Evolutionary conservation across 768 basidiomycete genomes (phyloP).

Genomic region (Neoboletus magnificus): DNA sequence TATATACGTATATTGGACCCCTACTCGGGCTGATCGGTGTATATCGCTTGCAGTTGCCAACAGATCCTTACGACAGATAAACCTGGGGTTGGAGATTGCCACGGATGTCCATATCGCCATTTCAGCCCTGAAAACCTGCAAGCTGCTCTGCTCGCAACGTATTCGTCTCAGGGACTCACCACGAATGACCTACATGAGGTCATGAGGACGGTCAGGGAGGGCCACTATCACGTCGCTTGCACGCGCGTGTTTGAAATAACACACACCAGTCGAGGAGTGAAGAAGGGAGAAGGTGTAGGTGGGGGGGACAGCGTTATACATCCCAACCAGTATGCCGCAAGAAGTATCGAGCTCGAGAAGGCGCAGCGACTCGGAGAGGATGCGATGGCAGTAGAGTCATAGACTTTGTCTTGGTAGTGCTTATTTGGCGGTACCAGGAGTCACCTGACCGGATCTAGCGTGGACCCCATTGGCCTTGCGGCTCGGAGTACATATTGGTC

Average conservation of each 20-base stretch:
- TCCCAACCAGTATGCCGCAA: constrained; percentile 87
- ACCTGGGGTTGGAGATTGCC: constrained; percentile 65
- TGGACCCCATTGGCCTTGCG: constrained; percentile 14
- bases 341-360: constrained; percentile 64
- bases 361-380: constrained; percentile 40
- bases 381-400: constrained; percentile 41
- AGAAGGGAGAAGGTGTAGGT: constrained; percentile 87
- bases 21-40: neutral
- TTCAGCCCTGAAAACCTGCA: constrained; percentile 82
- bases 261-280: constrained; percentile 65
- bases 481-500: constrained; percentile 2
- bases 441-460: constrained; percentile 1
- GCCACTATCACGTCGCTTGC: constrained; percentile 93
- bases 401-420: neutral
- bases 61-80: constrained; percentile 72
- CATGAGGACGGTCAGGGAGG: constrained; percentile 68
- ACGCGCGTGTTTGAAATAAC: constrained; percentile 96
- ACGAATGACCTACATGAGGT: constrained; percentile 78
- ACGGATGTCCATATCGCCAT: constrained; percentile 93
- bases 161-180: constrained; percentile 62
- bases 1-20: neutral
- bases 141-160: constrained; percentile 65
- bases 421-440: constrained; percentile 20
- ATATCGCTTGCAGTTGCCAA: constrained; percentile 63
- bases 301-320: constrained; percentile 86